Base-by-base conservation (phyloP, 2,329 filamentous ascomycete species). In the Tolypocladium sp. region DNA sequence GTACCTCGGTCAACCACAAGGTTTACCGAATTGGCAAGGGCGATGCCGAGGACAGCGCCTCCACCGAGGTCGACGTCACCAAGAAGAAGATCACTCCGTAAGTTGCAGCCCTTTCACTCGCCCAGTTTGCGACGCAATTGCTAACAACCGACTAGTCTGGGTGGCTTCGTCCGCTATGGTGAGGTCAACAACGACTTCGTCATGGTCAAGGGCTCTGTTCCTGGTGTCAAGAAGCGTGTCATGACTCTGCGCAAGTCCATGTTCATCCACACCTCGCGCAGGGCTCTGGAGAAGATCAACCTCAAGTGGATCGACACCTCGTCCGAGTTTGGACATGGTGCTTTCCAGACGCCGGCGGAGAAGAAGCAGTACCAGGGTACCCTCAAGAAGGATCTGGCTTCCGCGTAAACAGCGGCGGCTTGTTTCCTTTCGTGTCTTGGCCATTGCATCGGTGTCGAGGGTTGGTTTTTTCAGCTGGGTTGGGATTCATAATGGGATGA, bases 231-330 rank as follows among this genome's bases (percentile, higher is more conserved):
- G 92, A 99, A 99, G 92, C 88, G 94, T 77, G 88, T 99, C 77
- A 90, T 97, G 84, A 99, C 94, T 70, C 90, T 99, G 72, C 90
- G 94, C 80, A 99, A 97, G 86, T 95, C 93, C 69, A 94, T 99
- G 86, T 97, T 94, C 87, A 85, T 83, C 64, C 94, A 99, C 86
- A 97, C 92, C 71, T 96, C 90, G 75, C 86, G 94, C 77, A 92
- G 89, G 79, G 91, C 94, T 59, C 85, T 96, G 75, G 94, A 99
- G 89, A 97, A 99, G 91, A 90, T 97, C 78, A 91, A 93, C 76
- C 90, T 99, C 84, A 99, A 99, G 84, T 99, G 94, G 94, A 99
- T 99, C 89, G 94, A 99, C 76, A 99, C 94, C 72, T 97, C 92
- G 64, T 97, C 92, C 83, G 96, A 99, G 86, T 99, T 99, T 80